Evolutionary conservation across 1,284 basidiomycete genomes (phyloP).

Genomic region (Cryptococcus sp.): DNA sequence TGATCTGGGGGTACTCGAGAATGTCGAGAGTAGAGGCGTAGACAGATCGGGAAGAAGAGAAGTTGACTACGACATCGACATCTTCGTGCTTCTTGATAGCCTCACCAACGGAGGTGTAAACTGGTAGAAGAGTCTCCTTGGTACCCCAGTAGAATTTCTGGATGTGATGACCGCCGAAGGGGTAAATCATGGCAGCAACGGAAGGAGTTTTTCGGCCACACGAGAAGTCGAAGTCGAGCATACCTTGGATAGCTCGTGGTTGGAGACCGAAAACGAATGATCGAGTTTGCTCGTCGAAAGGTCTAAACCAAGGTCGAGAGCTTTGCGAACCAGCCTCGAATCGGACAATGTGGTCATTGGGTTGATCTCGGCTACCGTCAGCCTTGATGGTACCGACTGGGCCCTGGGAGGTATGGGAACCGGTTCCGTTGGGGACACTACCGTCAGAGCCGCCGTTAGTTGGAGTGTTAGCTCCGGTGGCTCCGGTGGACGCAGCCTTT

Average conservation of each 20-base stretch:
- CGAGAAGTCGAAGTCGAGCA: constrained; percentile 99
- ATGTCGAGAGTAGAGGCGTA: constrained; percentile 93
- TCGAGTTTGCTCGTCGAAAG: constrained; percentile 87
- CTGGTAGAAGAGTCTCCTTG: constrained; percentile 94
- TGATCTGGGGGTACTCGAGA: constrained; percentile 66
- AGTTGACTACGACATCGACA: constrained; percentile 97
- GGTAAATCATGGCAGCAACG: constrained; percentile 99
- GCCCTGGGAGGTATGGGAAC: constrained; percentile 36
- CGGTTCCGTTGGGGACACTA: constrained; percentile 27
- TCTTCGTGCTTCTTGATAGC: constrained; percentile 94
- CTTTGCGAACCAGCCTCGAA: constrained; percentile 56
- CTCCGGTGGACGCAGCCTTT: constrained; percentile 49
- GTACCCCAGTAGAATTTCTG: constrained; percentile 99
- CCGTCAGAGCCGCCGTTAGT: constrained; percentile 1
- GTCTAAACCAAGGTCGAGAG: constrained; percentile 71
- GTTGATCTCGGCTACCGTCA: constrained; percentile 75
- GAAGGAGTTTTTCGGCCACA: constrained; percentile 90
- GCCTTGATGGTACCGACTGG: constrained; percentile 70
- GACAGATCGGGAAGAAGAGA: constrained; percentile 89
- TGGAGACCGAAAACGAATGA: constrained; percentile 98
- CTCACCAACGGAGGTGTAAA: constrained; percentile 90
- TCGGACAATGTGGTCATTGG: constrained; percentile 82
- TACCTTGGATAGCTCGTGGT: constrained; percentile 98
- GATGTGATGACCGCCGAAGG: constrained; percentile 99
- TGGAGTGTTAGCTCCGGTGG: constrained; percentile 47